These are phyloP conservation scores for Silybum marianum DNA, from an alignment of 129 eudicot genomes.

Conservation along the genomic window DNA sequence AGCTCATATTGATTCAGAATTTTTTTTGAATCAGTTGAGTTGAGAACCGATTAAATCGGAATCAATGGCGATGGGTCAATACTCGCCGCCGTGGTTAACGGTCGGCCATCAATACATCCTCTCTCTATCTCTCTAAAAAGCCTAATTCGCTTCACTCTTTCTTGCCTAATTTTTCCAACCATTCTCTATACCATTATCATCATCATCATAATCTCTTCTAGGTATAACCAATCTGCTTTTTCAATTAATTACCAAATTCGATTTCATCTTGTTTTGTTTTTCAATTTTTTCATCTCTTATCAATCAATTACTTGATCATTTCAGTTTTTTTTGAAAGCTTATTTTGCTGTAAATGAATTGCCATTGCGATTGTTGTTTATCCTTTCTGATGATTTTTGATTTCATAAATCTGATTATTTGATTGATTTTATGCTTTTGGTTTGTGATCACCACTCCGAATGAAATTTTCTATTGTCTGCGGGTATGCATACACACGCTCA, in stretches of 20 bases:
- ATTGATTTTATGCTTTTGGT: background rate
- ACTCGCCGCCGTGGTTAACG: background rate
- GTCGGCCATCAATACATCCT: background rate
- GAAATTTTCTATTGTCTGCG: no score
- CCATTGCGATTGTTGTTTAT: background rate
- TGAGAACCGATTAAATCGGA: background rate
- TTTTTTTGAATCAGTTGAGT: no score
- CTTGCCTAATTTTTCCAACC: background rate
- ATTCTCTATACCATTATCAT: constrained; percentile 1
- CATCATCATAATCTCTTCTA: background rate
- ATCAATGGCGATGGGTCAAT: background rate
- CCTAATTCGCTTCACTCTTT: constrained; percentile 24
- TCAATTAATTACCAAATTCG: no score
- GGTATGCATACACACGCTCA: background rate
- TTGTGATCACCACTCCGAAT: background rate
- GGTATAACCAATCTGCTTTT: constrained; percentile 2
- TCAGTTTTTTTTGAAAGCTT: background rate
- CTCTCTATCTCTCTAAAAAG: constrained; percentile 15
- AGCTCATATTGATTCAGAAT: no score
- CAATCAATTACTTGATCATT: background rate
- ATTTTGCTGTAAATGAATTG: background rate
- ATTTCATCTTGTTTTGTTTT: background rate
- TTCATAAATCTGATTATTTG: background rate
- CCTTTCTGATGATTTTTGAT: background rate
- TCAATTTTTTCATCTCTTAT: background rate